Evolutionary conservation across 768 basidiomycete species (phyloP).

Genomic region (Tylopilus intermedius): DNA sequence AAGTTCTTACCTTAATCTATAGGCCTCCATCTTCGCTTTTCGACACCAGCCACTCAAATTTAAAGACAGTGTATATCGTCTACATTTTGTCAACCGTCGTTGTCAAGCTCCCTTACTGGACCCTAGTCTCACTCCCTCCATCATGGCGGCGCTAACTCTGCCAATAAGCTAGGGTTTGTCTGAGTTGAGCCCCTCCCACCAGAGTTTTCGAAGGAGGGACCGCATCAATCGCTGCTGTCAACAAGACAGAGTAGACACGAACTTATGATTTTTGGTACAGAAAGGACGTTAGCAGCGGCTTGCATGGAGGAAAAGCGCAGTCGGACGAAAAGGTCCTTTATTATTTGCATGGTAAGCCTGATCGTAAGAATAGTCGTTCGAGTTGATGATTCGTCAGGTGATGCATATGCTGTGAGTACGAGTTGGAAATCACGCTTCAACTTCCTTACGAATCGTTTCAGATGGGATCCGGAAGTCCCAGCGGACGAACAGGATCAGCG

Average conservation of each 20-base stretch:
- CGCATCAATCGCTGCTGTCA: not conserved
- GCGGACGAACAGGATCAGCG: not conserved
- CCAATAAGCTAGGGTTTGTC: no score
- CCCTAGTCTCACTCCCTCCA: not conserved
- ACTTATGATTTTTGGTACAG: slow-evolving; percentile 6
- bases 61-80: not conserved
- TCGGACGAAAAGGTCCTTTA: slow-evolving; percentile 4
- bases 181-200: not conserved
- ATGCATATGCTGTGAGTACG: not conserved
- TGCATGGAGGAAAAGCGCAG: slow-evolving; percentile 3
- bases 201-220: slow-evolving; percentile 1
- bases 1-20: no score
- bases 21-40: not conserved
- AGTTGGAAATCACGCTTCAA: not conserved
- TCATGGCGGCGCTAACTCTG: not conserved
- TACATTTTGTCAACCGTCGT: not conserved
- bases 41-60: slow-evolving; percentile 1
- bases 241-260: not conserved
- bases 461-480: slow-evolving; percentile 3
- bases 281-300: not conserved
- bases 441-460: not conserved
- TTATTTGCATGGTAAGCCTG: slow-evolving; percentile 1
- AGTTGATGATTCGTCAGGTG: not conserved
- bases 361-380: no score
- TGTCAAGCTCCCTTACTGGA: slow-evolving; percentile 4